Evolutionary conservation across 2,329 filamentous ascomycete species (phyloP).

Genomic region (Parafenestella ontariensis): DNA sequence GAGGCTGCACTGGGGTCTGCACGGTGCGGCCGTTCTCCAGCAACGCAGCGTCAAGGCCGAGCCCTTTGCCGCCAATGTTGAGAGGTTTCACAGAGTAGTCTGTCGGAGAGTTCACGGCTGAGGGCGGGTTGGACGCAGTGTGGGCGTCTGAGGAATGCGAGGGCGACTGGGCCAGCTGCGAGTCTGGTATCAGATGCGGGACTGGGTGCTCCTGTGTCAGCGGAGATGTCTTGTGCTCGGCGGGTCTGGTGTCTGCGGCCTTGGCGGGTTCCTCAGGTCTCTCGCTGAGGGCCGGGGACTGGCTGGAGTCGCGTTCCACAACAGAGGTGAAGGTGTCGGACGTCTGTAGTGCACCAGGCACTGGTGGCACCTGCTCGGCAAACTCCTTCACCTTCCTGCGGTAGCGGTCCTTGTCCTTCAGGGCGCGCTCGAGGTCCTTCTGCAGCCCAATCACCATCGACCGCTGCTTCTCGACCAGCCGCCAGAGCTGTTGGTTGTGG

Average conservation of each 20-base stretch:
- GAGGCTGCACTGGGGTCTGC: slow-evolving; percentile 15
- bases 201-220: slow-evolving; percentile 24
- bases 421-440: slow-evolving; percentile 86
- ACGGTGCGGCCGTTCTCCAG: slow-evolving; percentile 19
- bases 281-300: slow-evolving; percentile 47
- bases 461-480: slow-evolving; percentile 93
- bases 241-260: slow-evolving; percentile 20
- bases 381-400: slow-evolving; percentile 87
- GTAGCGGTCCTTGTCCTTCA: slow-evolving; percentile 96
- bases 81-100: slow-evolving; percentile 45
- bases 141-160: slow-evolving; percentile 33
- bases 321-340: slow-evolving; percentile 44
- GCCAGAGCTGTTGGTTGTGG: slow-evolving; percentile 94
- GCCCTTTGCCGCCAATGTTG: slow-evolving; percentile 25
- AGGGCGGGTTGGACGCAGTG: slow-evolving; percentile 33
- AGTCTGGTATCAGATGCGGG: slow-evolving; percentile 36
- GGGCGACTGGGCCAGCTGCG: slow-evolving; percentile 42
- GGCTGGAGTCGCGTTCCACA: slow-evolving; percentile 46
- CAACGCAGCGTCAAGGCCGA: slow-evolving; percentile 32
- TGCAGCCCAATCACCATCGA: slow-evolving; percentile 93
- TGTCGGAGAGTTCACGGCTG: slow-evolving; percentile 40
- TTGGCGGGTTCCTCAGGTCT: slow-evolving; percentile 36
- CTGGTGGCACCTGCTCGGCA: slow-evolving; percentile 55
- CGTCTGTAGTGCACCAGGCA: slow-evolving; percentile 43
- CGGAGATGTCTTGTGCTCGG: slow-evolving; percentile 32